Evolutionary conservation across 2,329 filamentous ascomycete genomes (phyloP).

Genomic region (Calonectria henricotiae): DNA sequence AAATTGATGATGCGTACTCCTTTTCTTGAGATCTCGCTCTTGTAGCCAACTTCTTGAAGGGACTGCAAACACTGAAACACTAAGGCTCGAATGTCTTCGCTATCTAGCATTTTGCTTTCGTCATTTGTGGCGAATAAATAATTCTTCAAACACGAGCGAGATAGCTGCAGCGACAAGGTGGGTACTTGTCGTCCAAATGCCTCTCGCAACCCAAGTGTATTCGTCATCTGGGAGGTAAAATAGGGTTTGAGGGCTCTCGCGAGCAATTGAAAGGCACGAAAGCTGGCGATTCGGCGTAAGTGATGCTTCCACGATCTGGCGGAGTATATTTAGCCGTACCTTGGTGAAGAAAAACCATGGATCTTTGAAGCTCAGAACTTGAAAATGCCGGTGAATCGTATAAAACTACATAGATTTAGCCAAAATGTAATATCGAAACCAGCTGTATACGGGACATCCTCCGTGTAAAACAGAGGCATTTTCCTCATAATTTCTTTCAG

Average conservation of each 20-base stretch:
- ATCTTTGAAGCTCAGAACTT: slow-evolving; percentile 31
- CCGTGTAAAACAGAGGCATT: slow-evolving; percentile 3
- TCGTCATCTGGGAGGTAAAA: not conserved
- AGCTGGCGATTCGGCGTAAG: not conserved
- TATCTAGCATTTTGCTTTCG: slow-evolving; percentile 11
- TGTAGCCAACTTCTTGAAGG: not conserved
- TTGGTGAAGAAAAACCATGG: slow-evolving; percentile 26
- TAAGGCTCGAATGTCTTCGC: not conserved
- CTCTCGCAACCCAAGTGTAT: not conserved
- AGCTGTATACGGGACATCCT: not conserved
- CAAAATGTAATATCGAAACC: no score
- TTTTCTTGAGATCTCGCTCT: slow-evolving; percentile 12
- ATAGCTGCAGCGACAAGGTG: slow-evolving; percentile 1
- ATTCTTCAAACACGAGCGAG: slow-evolving; percentile 10
- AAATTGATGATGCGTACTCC: slow-evolving; percentile 12
- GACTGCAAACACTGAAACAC: not conserved
- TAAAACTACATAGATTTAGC: slow-evolving; percentile 6
- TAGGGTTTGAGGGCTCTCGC: not conserved
- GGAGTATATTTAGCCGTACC: not conserved
- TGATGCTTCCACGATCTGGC: not conserved
- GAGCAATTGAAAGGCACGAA: slow-evolving; percentile 6
- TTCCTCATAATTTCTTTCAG: slow-evolving; percentile 12
- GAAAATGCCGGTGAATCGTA: slow-evolving; percentile 33
- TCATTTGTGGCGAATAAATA: slow-evolving; percentile 7
- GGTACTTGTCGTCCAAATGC: slow-evolving; percentile 8